A percentile compares a stretch with the other conserved stretches of the same genome.
Evolutionary conservation across 148 eudicot species (phyloP).

Genomic region (Chenopodium suecicum): DNA sequence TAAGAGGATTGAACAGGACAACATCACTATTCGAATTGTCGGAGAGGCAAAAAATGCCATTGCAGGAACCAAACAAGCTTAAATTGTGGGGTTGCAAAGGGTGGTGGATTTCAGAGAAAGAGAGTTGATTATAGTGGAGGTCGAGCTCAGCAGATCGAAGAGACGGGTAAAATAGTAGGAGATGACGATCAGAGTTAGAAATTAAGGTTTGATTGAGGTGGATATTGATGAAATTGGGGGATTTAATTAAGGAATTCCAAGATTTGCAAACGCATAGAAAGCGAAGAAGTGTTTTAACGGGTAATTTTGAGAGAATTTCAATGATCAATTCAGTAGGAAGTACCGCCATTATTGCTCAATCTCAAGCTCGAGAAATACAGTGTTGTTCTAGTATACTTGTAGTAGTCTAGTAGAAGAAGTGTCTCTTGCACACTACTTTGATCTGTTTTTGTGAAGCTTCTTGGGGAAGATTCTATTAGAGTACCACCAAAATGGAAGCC

Average conservation of each 20-base stretch:
- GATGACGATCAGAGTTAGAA: background rate
- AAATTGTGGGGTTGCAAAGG: background rate
- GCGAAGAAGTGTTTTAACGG: background rate
- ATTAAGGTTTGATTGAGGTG: background rate
- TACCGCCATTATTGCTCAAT: background rate
- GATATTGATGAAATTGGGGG: background rate
- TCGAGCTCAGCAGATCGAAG: background rate
- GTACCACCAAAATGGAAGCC: too few relatives aligned
- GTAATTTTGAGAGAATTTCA: background rate
- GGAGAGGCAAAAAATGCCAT: slow-evolving; percentile 13
- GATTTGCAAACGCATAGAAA: background rate
- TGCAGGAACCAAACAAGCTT: slow-evolving; percentile 4
- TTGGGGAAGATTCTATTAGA: too few relatives aligned
- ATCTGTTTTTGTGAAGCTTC: too few relatives aligned
- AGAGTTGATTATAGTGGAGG: background rate
- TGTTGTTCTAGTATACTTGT: too few relatives aligned
- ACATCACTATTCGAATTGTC: too few relatives aligned
- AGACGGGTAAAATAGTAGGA: background rate
- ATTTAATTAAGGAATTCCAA: background rate
- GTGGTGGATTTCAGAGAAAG: background rate
- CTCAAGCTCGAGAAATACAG: too few relatives aligned
- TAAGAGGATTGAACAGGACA: background rate
- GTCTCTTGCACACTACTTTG: too few relatives aligned
- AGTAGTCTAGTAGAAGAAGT: too few relatives aligned
- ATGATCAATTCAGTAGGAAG: background rate